phyloP scores from a whole-genome alignment of 495 filamentous ascomycete species.

The Glonium stellatum region DNA sequence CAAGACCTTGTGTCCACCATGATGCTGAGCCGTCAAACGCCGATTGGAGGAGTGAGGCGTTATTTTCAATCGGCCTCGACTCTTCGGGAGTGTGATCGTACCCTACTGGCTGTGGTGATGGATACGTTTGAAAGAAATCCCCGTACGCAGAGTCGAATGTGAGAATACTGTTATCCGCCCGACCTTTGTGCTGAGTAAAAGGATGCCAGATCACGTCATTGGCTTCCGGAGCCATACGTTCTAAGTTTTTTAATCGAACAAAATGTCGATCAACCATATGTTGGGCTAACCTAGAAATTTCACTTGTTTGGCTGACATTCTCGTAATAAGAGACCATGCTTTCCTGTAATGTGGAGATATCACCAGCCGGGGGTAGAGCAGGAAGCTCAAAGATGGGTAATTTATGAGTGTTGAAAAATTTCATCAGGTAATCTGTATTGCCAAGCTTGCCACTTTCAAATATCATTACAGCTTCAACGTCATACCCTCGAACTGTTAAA shows the following conservation, averaged over 20 bases:
- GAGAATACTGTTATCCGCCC: slow-evolving; percentile 52
- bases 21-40: slow-evolving; percentile 74
- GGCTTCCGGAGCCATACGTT: slow-evolving; percentile 52
- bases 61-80: background rate
- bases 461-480: slow-evolving; percentile 57
- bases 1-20: slow-evolving; percentile 82
- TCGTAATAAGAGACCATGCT: slow-evolving; percentile 57
- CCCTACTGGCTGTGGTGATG: slow-evolving; percentile 9
- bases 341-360: slow-evolving; percentile 40
- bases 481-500: slow-evolving; percentile 63
- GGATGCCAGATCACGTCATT: slow-evolving; percentile 66
- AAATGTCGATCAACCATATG: slow-evolving; percentile 37
- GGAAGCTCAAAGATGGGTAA: slow-evolving; percentile 25
- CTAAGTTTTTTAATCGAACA: slow-evolving; percentile 47
- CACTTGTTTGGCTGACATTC: slow-evolving; percentile 32
- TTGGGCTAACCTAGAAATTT: slow-evolving; percentile 31
- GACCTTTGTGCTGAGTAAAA: slow-evolving; percentile 67
- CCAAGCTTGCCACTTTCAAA: slow-evolving; percentile 58
- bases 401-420: background rate
- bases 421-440: slow-evolving; percentile 55
- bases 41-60: slow-evolving; percentile 42
- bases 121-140: slow-evolving; percentile 59
- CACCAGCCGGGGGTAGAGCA: slow-evolving; percentile 13
- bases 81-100: background rate
- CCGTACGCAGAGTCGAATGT: slow-evolving; percentile 69